Base-by-base conservation (phyloP, 176 grass and related monocot genomes). In the Tillandsia leiboldiana region DNA sequence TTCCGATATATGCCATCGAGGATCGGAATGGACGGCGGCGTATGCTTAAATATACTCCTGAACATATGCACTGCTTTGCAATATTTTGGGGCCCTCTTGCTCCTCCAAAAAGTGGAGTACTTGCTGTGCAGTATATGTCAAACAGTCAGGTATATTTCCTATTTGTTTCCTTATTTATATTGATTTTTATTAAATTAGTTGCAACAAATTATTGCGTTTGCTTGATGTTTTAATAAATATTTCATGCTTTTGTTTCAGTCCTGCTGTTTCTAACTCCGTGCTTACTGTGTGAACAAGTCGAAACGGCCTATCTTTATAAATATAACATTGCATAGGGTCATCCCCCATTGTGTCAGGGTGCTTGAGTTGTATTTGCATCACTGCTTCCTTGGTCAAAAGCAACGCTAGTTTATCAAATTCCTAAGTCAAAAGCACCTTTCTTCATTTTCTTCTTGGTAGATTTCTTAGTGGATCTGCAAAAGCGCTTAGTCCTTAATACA, bases 11-110 rank as follows among this genome's bases (percentile, higher is more conserved):
- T 75, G 79, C 89, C 48, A 86, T 90, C 58, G 89, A 99, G 80
- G 94, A 99, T 78, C 76, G 47, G 20, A 97, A 97, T 87, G 89
- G 82, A 18, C 76, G 89, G 49, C 81, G 92, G 29, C 86, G 94
- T 68, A 99, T 93, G 94, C 89, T 99, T 49, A 99, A 99, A 72
- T 99, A 99, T 78, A 99, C 94, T 68, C 89, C 89, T 57, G 94
- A 99, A 69, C 94, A 99, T 76, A 99, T 99, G 94, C 84, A 90
- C 87, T 99, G 94, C 62, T 86, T 93, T 80, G 89, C 94, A 48
- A 93, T 90, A 87, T 99, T 93, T 73, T 99, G 69, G 89, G 94
- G 94, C 18, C 94, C 94, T 65, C 94, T 99, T 77, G 84, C 87
- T 76, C 94, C 94, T 80, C 84, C 94, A 70, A 89, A 92, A 70